Base-by-base conservation (phyloP, 2,329 filamentous ascomycete species). In the Curvularia spicifera region DNA sequence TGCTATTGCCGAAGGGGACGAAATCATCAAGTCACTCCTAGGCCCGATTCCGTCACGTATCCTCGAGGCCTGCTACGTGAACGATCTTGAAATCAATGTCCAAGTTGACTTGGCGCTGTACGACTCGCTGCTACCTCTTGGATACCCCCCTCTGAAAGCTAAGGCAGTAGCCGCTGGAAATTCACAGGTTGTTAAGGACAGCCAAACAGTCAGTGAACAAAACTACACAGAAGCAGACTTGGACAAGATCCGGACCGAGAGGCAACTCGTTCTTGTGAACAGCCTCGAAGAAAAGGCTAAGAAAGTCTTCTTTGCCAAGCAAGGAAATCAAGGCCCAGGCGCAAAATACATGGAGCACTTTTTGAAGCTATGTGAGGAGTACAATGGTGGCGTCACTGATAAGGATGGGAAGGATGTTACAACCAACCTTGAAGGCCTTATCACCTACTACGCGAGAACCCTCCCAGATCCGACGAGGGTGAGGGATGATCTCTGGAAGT, bases 81-180 rank as follows among this genome's bases (percentile, higher is more conserved):
- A 97, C 71, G 93, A 97, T 72, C 80, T 82, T 1, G 93, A 97
- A 63, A 86, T 97, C 51, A 95, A 96, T 70, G 85, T 92, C 20
- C 82, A 96, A 37, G 84, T 98, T 20, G 92, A 97, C 67, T 87
- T 89, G 52, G 91, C 94, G 31, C 83, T 96, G 60, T 96, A 90
- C 72, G 94, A 98, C 68, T 91, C 87, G 45, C 84, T 99, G 9
- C 82, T 99, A n/a, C 95, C 95, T 0, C 82, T 98, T n/a, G 87
- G 84, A 29, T 99, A 92, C 68, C 95, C 95, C 6, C 88, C 88
- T 1, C 85, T 88, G 59, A 89, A 88, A 65, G 70, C 79, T 8
- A 85, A 82, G 60, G 77, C 81, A 44, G 69, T 75, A 20, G 71
- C 77, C 10, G 84, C 82, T 50, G 82, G 79, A 28, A 79, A 81